A percentile compares a stretch with the other conserved stretches of the same genome.
Conservation (phyloP, 1,284 basidiomycete genomes). For the Boletus semigastroideus region DNA sequence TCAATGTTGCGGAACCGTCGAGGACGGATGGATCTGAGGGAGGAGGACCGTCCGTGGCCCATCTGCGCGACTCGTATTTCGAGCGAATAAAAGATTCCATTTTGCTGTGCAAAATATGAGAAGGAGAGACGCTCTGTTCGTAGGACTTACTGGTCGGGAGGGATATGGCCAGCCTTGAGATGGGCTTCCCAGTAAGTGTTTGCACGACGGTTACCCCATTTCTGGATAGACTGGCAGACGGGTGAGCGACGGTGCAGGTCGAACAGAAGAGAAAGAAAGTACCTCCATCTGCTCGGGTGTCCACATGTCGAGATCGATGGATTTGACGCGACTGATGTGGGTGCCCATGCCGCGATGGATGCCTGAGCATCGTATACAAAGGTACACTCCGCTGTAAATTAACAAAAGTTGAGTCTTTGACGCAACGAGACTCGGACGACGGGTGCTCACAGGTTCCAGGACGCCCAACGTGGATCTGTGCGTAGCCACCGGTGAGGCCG, state of each 20-base stretch:
- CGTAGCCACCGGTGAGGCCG: neutral
- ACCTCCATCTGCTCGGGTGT: conserved; percentile 97
- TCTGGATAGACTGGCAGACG: conserved; percentile 72
- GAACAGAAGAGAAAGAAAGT: neutral
- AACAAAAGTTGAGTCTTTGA: neutral
- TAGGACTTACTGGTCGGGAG: conserved; percentile 86
- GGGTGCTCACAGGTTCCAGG: conserved; percentile 85
- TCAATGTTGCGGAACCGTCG: conserved; percentile 44
- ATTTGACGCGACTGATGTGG: conserved; percentile 96
- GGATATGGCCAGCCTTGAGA: conserved; percentile 88
- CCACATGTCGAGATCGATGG: conserved; percentile 97
- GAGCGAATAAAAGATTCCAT: conserved; percentile 98
- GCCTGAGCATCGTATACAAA: conserved; percentile 98
- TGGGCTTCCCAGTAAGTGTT: conserved; percentile 99
- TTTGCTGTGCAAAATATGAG: conserved; percentile 61
- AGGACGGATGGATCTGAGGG: conserved; percentile 83
- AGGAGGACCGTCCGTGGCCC: conserved; percentile 88
- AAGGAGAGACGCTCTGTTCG: neutral
- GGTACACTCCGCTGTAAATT: conserved; percentile 74
- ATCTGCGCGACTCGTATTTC: conserved; percentile 92
- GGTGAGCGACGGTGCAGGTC: neutral
- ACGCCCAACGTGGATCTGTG: conserved; percentile 95
- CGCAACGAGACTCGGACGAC: neutral
- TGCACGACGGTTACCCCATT: conserved; percentile 92
- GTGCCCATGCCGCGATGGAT: conserved; percentile 98